Percentiles rank a stretch among this genome's conserved stretches.
These are phyloP conservation scores for Tricholoma flavovirens DNA, from an alignment of 768 basidiomycete species.

Conservation along the genomic window DNA sequence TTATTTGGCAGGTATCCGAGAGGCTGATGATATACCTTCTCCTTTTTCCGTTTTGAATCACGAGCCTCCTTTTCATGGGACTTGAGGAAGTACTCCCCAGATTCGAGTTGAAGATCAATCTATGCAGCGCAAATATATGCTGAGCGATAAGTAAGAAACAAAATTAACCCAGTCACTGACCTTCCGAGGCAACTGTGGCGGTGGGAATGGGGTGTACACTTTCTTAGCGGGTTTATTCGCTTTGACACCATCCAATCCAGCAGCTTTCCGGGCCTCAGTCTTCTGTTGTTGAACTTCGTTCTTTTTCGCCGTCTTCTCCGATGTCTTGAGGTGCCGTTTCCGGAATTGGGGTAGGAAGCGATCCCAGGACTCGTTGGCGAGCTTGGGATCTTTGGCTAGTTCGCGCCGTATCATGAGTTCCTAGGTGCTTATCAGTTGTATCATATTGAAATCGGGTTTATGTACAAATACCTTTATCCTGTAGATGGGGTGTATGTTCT, in stretches of 20 bases:
- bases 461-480: slow-evolving; percentile 74
- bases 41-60: slow-evolving; percentile 64
- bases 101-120: slow-evolving; percentile 92
- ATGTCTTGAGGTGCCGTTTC: slow-evolving; percentile 86
- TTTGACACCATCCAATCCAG: slow-evolving; percentile 53
- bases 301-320: slow-evolving; percentile 90
- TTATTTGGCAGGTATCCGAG: not conserved
- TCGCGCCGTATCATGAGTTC: slow-evolving; percentile 99
- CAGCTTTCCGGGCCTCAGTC: slow-evolving; percentile 58
- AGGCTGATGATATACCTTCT: slow-evolving; percentile 53
- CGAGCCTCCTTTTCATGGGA: slow-evolving; percentile 76
- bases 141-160: not conserved
- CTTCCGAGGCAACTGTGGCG: slow-evolving; percentile 89
- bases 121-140: slow-evolving; percentile 20
- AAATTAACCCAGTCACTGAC: slow-evolving; percentile 30
- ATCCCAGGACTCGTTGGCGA: slow-evolving; percentile 93
- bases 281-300: slow-evolving; percentile 63
- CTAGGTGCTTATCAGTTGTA: slow-evolving; percentile 31
- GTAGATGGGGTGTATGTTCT: slow-evolving; percentile 98
- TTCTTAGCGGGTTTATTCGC: slow-evolving; percentile 58
- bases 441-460: not conserved
- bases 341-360: slow-evolving; percentile 96
- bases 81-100: slow-evolving; percentile 98
- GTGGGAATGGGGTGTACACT: slow-evolving; percentile 98
- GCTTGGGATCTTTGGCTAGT: slow-evolving; percentile 94